Evolutionary conservation across 371 early-diverging fungal species (phyloP).

Genomic region (Blakeslea trispora): DNA sequence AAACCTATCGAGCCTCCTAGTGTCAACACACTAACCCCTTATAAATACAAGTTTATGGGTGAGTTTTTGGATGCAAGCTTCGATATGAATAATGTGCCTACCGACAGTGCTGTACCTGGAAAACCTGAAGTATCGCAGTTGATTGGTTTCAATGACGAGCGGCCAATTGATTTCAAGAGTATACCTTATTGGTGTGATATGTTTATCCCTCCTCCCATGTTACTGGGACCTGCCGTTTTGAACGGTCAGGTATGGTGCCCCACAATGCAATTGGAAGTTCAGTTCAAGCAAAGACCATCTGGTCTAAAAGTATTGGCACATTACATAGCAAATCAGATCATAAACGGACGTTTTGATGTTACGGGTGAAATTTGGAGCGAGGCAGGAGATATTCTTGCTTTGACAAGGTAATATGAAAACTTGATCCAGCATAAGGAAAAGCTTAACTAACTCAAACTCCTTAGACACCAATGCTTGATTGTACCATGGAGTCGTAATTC

Average conservation of each 20-base stretch:
- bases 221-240: slow-evolving; percentile 30
- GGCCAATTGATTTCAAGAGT: slow-evolving; percentile 42
- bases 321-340: slow-evolving; percentile 41
- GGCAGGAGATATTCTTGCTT: slow-evolving; percentile 36
- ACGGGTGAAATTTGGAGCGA: slow-evolving; percentile 45
- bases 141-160: slow-evolving; percentile 36
- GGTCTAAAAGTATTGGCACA: slow-evolving; percentile 33
- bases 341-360: slow-evolving; percentile 45
- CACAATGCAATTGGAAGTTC: slow-evolving; percentile 50
- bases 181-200: slow-evolving; percentile 51
- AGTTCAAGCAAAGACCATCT: slow-evolving; percentile 41
- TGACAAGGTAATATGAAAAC: slow-evolving; percentile 33
- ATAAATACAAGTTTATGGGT: slow-evolving; percentile 33
- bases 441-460: not conserved
- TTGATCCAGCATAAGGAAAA: not conserved
- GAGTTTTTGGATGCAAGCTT: slow-evolving; percentile 19
- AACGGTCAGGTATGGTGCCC: slow-evolving; percentile 45
- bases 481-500: slow-evolving; percentile 43
- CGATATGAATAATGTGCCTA: slow-evolving; percentile 9
- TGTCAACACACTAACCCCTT: slow-evolving; percentile 22
- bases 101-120: slow-evolving; percentile 15
- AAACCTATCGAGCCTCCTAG: slow-evolving; percentile 27
- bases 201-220: slow-evolving; percentile 39
- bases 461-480: slow-evolving; percentile 43
- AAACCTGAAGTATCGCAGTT: slow-evolving; percentile 37